These are phyloP conservation scores for Groenewaldozyma auringiensis DNA, from an alignment of 1,139 yeast species.

Conservation along the genomic window DNA sequence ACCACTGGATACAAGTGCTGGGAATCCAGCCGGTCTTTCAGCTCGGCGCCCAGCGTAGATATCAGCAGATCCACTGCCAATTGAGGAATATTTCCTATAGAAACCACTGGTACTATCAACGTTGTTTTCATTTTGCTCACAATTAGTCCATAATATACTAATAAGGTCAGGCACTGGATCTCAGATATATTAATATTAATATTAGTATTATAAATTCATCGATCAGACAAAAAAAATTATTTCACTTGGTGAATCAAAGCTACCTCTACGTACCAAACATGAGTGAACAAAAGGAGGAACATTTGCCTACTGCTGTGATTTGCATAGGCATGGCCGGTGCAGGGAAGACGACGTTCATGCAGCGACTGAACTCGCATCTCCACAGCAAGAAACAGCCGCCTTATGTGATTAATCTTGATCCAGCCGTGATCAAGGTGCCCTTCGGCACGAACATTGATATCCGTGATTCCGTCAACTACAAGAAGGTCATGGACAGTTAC, in stretches of 20 bases:
- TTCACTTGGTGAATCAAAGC: too few relatives aligned
- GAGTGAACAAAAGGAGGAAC: background rate
- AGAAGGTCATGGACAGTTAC: conserved; percentile 87
- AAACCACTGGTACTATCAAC: conserved; percentile 66
- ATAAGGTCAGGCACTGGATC: background rate
- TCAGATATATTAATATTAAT: background rate
- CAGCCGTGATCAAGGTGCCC: conserved; percentile 89
- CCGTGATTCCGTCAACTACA: conserved; percentile 90
- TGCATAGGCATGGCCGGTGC: conserved; percentile 65
- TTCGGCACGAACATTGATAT: conserved; percentile 93
- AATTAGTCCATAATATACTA: background rate
- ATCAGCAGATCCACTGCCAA: conserved; percentile 65
- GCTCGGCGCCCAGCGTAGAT: conserved; percentile 48
- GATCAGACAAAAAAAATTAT: too few relatives aligned
- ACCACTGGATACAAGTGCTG: conserved; percentile 69
- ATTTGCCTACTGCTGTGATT: conserved; percentile 36
- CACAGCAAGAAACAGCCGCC: conserved; percentile 61
- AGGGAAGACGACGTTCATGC: conserved; percentile 98
- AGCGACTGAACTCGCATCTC: conserved; percentile 80
- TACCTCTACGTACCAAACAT: background rate
- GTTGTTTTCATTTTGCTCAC: conserved; percentile 10
- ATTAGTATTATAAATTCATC: background rate
- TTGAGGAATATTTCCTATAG: conserved; percentile 89
- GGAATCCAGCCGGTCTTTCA: conserved; percentile 51
- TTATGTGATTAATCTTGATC: conserved; percentile 89